Evolutionary conservation across 257 asterid species (phyloP).

Genomic region (Ilex aquifolium): DNA sequence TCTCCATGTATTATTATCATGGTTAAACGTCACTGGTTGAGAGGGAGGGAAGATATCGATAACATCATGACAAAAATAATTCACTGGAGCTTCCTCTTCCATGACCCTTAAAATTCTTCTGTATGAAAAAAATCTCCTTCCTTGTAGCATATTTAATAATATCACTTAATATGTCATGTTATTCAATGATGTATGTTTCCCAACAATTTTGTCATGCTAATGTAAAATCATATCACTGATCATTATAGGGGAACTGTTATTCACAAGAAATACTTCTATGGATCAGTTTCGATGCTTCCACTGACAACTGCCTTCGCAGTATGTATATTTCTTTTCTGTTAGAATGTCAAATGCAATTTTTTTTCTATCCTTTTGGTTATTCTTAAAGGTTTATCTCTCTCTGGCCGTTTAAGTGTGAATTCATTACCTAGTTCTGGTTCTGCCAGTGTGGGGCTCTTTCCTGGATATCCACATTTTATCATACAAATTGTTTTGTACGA

Average conservation of each 20-base stretch:
- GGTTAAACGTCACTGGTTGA: too few species aligned
- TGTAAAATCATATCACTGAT: not conserved
- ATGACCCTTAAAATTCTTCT: not conserved
- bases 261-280: conserved; percentile 81
- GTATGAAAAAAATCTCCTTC: too few species aligned
- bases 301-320: conserved; percentile 75
- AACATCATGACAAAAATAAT: too few species aligned
- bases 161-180: not conserved
- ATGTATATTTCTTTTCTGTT: conserved; percentile 9
- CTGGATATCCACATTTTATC: too few species aligned
- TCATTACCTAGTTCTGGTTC: too few species aligned
- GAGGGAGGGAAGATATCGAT: too few species aligned
- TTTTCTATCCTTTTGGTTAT: not conserved
- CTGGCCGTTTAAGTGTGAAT: too few species aligned
- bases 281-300: conserved; percentile 77
- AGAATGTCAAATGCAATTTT: not conserved
- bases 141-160: too few species aligned
- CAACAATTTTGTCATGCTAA: not conserved
- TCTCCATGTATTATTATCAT: too few species aligned
- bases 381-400: too few species aligned
- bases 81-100: not conserved
- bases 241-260: conserved; percentile 67
- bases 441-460: too few species aligned
- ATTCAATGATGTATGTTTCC: not conserved
- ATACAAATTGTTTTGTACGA: not conserved